Conservation (phyloP, 352 stramenopile species). For the Nothophytophthora sp. region DNA sequence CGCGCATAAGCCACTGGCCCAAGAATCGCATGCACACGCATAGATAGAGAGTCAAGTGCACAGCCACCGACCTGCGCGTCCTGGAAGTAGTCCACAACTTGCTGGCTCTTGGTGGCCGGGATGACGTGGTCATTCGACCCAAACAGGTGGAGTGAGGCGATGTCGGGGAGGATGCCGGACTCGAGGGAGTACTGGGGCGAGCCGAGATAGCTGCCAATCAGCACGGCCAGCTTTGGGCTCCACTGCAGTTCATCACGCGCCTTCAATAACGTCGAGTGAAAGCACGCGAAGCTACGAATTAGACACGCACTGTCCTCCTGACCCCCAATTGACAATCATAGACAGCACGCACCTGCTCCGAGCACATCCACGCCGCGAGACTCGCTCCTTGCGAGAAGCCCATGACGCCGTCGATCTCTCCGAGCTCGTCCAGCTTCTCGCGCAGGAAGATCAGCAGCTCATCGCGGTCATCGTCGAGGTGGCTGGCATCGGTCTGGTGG, state of each 20-base stretch:
- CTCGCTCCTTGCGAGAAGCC: conserved; percentile 84
- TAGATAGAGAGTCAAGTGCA: background rate
- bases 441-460: conserved; percentile 63
- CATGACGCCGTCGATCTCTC: conserved; percentile 75
- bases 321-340: background rate
- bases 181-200: conserved; percentile 55
- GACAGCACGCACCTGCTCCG: conserved; percentile 39
- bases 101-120: conserved; percentile 62
- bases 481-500: conserved; percentile 45
- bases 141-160: conserved; percentile 76
- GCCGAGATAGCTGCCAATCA: conserved; percentile 78
- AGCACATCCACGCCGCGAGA: conserved; percentile 82
- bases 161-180: conserved; percentile 47
- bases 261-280: conserved; percentile 5
- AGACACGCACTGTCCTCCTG: background rate
- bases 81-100: conserved; percentile 70
- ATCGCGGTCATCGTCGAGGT: conserved; percentile 54
- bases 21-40: background rate
- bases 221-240: conserved; percentile 65
- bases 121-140: conserved; percentile 85
- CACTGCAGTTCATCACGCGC: conserved; percentile 62
- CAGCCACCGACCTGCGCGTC: conserved; percentile 38
- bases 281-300: background rate
- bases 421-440: conserved; percentile 52
- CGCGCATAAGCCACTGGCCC: background rate